Evolutionary conservation across 2,329 filamentous ascomycete species (phyloP), one percentile per base, ranked within the genome.

Genomic region (Sarocladium strictum): DNA sequence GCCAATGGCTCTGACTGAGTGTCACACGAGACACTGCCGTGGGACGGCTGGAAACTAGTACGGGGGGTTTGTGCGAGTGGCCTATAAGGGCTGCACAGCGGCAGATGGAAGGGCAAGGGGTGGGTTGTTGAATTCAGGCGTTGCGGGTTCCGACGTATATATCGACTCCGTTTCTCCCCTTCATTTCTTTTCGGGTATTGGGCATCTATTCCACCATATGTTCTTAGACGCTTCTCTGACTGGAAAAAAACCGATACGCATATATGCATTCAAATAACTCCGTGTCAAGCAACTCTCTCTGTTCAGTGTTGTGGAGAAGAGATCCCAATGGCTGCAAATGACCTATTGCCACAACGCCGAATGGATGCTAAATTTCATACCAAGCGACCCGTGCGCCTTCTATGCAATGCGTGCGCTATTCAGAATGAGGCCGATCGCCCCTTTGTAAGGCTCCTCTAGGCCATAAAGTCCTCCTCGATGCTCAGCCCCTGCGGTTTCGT

Each of bases 391-490:
- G 27, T 49, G 10, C 26, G 17, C 43, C 21, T 23, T 45, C 17
- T 12, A 45, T 23, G 40, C 21, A 17, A n/a, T 38, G 5, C 40
- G 4, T 43, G 10, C 11, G 40, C 17, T 23, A 15, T 3, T 47
- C 43, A 47, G 29, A 47, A 11, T 19, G 35, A 38, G 9, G 35
- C 11, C 35, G 38, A 23, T 7, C 17, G 38, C 14, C 17, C 3
- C 43, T n/a, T 7, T 24, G n/a, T n/a, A n/a, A 23, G 23, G 43
- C 21, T 23, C 19, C 2, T 38, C 62, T 57, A 74, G 37, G 68
- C 71, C 73, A 76, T 76, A 17, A 76, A 76, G 56, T 74, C 69
- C 40, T 77, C 74, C 56, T 75, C 73, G 15, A 74, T 64, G 53
- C 65, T 72, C 11, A 58, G 62, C 58, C 65, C 29, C 19, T 21